Percentiles rank a stretch among this genome's conserved stretches.
These are phyloP conservation scores for Neurospora sp. DNA, from an alignment of 495 filamentous ascomycete genomes.

Conservation along the genomic window DNA sequence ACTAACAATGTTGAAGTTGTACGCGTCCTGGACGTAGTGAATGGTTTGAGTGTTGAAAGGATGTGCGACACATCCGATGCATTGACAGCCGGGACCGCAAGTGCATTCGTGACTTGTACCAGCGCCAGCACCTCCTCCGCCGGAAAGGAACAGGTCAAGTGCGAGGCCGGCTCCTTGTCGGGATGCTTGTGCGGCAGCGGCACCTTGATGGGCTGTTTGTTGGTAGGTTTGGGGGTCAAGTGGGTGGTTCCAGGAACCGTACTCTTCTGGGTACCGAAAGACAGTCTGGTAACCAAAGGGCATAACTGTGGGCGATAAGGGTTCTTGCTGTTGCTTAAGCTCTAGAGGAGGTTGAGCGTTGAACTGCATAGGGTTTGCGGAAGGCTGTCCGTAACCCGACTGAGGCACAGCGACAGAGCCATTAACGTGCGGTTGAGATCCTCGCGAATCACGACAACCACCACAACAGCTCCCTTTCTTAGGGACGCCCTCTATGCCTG, in stretches of 20 bases:
- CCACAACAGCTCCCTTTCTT: conserved; percentile 3
- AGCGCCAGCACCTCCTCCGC: conserved; percentile 5
- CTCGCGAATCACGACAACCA: not conserved
- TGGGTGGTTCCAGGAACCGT: conserved; percentile 33
- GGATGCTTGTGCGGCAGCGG: not conserved
- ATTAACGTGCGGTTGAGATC: not conserved
- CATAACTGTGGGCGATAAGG: not conserved
- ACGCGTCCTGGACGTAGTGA: conserved; percentile 42
- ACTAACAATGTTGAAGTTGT: conserved; percentile 7
- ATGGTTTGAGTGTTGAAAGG: conserved; percentile 65
- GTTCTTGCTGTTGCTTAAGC: conserved; percentile 7
- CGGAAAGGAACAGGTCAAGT: not conserved
- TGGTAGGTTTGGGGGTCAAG: conserved; percentile 29
- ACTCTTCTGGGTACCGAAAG: conserved; percentile 29
- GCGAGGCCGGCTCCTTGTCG: not conserved
- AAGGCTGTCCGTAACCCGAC: conserved; percentile 5
- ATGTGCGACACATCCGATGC: conserved; percentile 57
- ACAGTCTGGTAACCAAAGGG: conserved; percentile 12
- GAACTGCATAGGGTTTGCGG: conserved; percentile 8
- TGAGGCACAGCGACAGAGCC: conserved; percentile 4
- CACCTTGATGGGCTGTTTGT: conserved; percentile 13
- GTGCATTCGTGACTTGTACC: conserved; percentile 42
- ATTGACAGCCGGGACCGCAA: conserved; percentile 59
- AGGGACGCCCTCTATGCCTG: not conserved
- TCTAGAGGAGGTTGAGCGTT: conserved; percentile 1